Conservation (phyloP, 176 grass and related monocot species). For the Musa itinerans region DNA sequence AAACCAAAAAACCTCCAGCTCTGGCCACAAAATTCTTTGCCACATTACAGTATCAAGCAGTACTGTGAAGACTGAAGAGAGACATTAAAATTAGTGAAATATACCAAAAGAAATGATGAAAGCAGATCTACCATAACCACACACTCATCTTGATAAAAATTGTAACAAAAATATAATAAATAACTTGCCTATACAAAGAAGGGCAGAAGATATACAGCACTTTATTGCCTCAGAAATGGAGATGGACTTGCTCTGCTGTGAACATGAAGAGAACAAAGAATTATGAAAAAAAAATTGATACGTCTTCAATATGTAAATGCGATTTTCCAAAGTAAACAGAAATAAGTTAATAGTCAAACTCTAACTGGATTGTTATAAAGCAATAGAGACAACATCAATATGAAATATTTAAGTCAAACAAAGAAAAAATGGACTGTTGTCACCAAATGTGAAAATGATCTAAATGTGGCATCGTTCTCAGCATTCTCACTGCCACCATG, state of each 20-base stretch:
- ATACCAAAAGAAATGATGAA: neutral
- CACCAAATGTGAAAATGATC: too few relatives aligned
- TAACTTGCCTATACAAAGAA: conserved; percentile 66
- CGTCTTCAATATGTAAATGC: neutral
- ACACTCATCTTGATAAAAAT: neutral
- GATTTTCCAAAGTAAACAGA: neutral
- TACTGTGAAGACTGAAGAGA: conserved; percentile 44
- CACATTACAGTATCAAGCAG: conserved; percentile 85
- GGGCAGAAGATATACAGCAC: conserved; percentile 43
- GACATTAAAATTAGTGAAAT: conserved; percentile 12
- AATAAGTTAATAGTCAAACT: too few relatives aligned
- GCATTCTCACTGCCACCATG: too few relatives aligned
- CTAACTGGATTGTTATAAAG: too few relatives aligned
- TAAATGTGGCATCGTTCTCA: too few relatives aligned
- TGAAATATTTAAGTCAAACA: too few relatives aligned
- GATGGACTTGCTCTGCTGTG: conserved; percentile 56
- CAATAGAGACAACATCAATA: too few relatives aligned
- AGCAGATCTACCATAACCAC: too few relatives aligned
- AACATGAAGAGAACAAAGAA: neutral
- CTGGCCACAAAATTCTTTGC: conserved; percentile 81
- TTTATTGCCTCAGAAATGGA: conserved; percentile 62
- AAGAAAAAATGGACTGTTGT: too few relatives aligned
- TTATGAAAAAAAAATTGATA: neutral
- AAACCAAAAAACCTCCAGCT: conserved; percentile 97
- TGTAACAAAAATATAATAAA: neutral